Evolutionary conservation across 768 basidiomycete species (phyloP), one percentile per base, ranked within the genome.

Genomic region (Suillus americanus): DNA sequence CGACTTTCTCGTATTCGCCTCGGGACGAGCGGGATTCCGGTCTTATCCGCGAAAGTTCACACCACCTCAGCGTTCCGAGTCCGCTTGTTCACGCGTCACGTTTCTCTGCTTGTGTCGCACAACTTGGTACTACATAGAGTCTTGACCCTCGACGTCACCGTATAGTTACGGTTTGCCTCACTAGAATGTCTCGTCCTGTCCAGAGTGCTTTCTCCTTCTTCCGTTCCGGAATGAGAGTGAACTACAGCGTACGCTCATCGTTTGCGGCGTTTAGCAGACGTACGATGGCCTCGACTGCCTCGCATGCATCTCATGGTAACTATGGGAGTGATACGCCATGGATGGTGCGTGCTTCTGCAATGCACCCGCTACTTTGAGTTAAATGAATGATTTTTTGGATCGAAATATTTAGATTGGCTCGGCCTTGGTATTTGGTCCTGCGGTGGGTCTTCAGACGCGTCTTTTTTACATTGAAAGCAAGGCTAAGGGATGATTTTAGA

Each of bases 381-480:
- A 10, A 30, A 63, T n/a, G 16, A 62, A 28, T 10, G 23, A 61
- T 6, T 62, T 61, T 35, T 65, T 45, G 25, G 12, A 25, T 37
- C 56, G 25, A 5, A 10, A n/a, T 16, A 3, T 37, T 3, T 33
- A 76, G 76, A 66, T 76, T 50, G 76, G 76, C 50, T 77, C 75
- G 16, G 73, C 72, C 20, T 56, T 76, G 43, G 64, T 75, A 57
- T 76, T 76, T 50, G 76, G 76, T 62, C 72, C 75, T 60, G 62
- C 67, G 62, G 76, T 78, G 48, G 53, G 75, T 65, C 23, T 54
- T 57, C 61, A 28, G 10, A 30, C 20, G 50, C 57, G 40, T 40
- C 37, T 25, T 41, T 41, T 28, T 28, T 59, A 30, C 38, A 30
- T 40, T 3, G 25, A 41, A 41, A 28, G 18, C 18, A 41, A 41